Evolutionary conservation across 805 yeast species (phyloP).

Genomic region (Candida loeiensis): DNA sequence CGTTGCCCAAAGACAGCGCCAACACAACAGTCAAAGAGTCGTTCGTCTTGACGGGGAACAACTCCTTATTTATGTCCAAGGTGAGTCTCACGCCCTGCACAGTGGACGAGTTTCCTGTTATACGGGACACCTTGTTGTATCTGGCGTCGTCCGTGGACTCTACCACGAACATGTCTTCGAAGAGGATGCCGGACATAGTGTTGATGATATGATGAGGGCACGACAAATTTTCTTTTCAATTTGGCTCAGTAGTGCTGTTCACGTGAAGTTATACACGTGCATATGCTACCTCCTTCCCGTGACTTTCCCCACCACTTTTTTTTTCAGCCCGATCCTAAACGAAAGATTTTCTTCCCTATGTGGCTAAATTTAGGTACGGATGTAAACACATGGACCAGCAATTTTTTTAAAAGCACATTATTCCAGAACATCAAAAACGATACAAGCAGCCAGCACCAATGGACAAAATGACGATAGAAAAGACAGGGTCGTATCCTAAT

Average conservation of each 20-base stretch:
- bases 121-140: constrained; percentile 87
- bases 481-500: background rate
- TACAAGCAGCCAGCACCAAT: background rate
- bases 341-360: background rate
- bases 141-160: constrained; percentile 82
- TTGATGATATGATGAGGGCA: constrained; percentile 2
- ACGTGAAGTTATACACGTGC: background rate
- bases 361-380: constrained; percentile 4
- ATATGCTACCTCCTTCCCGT: background rate
- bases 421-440: background rate
- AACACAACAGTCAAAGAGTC: constrained; percentile 83
- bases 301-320: background rate
- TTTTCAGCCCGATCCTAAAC: background rate
- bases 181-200: constrained; percentile 58
- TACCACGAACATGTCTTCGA: constrained; percentile 89
- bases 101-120: constrained; percentile 83
- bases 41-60: constrained; percentile 75
- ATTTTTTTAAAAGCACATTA: background rate
- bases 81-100: constrained; percentile 77
- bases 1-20: constrained; percentile 67
- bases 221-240: constrained; percentile 1
- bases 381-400: constrained; percentile 1
- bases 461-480: background rate
- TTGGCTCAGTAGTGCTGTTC: background rate
- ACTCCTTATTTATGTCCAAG: constrained; percentile 84